Base-by-base conservation (phyloP, 371 early-diverging fungal genomes). In the Actinomortierella ambigua region DNA sequence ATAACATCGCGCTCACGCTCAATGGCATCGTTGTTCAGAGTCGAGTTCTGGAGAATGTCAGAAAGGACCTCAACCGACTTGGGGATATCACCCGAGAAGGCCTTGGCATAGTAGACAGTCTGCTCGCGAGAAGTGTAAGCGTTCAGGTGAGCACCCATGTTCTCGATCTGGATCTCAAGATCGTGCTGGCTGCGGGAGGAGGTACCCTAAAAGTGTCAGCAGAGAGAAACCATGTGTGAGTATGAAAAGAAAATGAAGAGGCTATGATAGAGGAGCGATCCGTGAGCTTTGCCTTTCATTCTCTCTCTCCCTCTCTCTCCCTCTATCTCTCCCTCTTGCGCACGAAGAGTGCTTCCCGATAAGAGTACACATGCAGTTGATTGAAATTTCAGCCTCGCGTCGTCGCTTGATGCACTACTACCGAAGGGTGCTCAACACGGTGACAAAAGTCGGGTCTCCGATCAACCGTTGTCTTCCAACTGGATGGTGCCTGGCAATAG, bases 41-140 rank as follows among this genome's bases (percentile, higher is more conserved):
- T 92, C 18, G 96, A 93, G 83, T 94, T 88, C 73, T 95, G 96
- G 53, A 98, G 81, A 75, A 98, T 95, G 79, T 98, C 99, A 43
- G 95, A 88, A 55, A 98, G 86, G 64, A 97, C 85, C 59, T 95
- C 96, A 20, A 97, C 95, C 15, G 97, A 88, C 65, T 85, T 81
- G 27, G 90, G 85, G 28, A 95, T 92, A 70, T 98, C 96, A 55
- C 86, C 77, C 64, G 91, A 87, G 70, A 98, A 89, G 15, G 95
- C 84, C 80, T 96, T 96, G 61, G 98, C 98, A 78, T 94, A 97
- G 87, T 95, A 98, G 28, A 93, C 96, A 24, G 98, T 97, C 79
- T 98, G 98, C 76, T 98, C 99, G 52, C 99, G 91, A 26, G 97
- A 95, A 41, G 99, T 98, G 80, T 97, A 96, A 15, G 99, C 98